These are phyloP conservation scores for Rhododendron kiyosumense DNA, from an alignment of 148 eudicot genomes.

Conservation along the genomic window DNA sequence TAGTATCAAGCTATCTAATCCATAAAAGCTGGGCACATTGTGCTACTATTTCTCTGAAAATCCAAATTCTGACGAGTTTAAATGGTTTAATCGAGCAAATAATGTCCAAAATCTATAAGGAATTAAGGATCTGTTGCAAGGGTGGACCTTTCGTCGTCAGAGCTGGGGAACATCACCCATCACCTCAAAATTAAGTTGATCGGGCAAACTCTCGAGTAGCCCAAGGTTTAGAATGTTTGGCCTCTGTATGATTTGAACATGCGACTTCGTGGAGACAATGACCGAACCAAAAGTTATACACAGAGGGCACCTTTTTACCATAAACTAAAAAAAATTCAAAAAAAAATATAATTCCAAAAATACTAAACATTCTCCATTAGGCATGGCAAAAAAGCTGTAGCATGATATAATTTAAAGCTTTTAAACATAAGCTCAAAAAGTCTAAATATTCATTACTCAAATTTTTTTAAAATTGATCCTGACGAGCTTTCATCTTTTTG, in stretches of 20 bases:
- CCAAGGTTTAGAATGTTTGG: no score
- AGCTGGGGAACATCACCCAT: neutral
- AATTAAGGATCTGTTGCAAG: neutral
- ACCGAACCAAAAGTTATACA: no score
- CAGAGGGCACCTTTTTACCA: no score
- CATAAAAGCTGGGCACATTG: neutral
- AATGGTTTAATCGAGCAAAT: neutral
- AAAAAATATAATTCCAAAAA: no score
- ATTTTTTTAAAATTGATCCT: neutral
- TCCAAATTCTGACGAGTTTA: neutral
- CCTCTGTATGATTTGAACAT: no score
- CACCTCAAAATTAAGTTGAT: neutral
- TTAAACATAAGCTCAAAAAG: neutral
- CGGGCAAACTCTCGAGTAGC: neutral
- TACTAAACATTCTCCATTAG: no score
- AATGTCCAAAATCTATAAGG: neutral
- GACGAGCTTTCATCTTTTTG: no score
- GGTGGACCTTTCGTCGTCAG: neutral
- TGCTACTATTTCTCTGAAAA: neutral
- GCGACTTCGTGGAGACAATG: no score
- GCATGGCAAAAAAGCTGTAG: no score
- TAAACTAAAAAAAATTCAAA: no score
- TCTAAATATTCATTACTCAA: no score
- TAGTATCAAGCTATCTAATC: neutral
- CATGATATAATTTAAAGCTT: no score